These are phyloP conservation scores for Senecio squalidus DNA, from an alignment of 140 eudicot genomes.

Conservation along the genomic window DNA sequence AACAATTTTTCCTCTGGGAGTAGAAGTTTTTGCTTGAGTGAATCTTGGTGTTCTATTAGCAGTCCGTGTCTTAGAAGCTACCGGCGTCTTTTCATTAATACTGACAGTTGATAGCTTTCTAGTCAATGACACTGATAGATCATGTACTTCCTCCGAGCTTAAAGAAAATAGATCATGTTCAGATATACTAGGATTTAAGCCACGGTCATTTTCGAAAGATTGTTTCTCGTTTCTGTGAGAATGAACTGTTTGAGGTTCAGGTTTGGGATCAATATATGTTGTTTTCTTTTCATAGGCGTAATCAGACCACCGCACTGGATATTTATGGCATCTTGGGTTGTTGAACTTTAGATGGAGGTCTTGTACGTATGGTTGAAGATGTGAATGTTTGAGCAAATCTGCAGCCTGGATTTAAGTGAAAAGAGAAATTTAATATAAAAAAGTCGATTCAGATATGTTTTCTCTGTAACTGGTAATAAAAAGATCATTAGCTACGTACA, in stretches of 20 bases:
- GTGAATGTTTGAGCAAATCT: conserved; percentile 81
- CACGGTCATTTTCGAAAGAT: conserved; percentile 62
- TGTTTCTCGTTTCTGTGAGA: conserved; percentile 47
- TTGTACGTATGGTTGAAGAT: conserved; percentile 68
- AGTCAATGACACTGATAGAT: conserved; percentile 33
- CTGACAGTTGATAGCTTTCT: conserved; percentile 45
- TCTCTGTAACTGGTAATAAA: too few relatives aligned
- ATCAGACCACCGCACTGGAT: conserved; percentile 39
- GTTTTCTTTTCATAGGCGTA: conserved; percentile 44
- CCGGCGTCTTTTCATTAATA: conserved; percentile 32
- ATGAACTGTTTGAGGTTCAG: conserved; percentile 28
- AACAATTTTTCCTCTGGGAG: conserved; percentile 44
- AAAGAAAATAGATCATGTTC: conserved; percentile 59
- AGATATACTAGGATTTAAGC: conserved; percentile 86
- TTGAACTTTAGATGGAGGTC: conserved; percentile 41
- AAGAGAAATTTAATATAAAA: neutral
- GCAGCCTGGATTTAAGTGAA: conserved; percentile 60
- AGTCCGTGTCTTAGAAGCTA: conserved; percentile 33
- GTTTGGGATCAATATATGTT: conserved; percentile 40
- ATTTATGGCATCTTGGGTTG: conserved; percentile 51
- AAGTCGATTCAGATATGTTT: too few relatives aligned
- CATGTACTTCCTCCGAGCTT: conserved; percentile 36
- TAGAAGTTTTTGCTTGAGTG: conserved; percentile 38
- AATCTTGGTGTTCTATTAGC: conserved; percentile 37
- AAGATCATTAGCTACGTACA: too few relatives aligned